Base-by-base conservation (phyloP, 495 filamentous ascomycete genomes). In the Tuber umbilicatum region DNA sequence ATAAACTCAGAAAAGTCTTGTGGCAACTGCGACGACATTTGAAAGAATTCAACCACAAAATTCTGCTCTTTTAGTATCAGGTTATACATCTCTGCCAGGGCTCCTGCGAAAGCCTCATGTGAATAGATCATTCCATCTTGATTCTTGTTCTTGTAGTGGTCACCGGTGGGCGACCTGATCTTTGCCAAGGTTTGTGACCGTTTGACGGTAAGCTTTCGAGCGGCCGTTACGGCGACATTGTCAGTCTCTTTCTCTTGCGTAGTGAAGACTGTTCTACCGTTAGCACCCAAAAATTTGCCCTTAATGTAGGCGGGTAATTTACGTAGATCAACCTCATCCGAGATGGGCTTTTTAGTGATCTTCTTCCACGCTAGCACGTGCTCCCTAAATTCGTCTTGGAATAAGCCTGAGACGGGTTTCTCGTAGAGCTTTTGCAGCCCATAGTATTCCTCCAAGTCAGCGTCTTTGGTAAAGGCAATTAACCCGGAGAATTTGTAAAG, bases 21-120 rank as follows among this genome's bases (percentile, higher is more conserved):
- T 21, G 87, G 90, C 72, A 91, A 88, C 19, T 92, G 85, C 23
- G 93, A 95, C 45, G 89, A 91, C 14, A 95, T 87, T 73, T 97
- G 93, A 86, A 97, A 98, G 84, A 97, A 95, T 73, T 95, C 92
- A 37, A 96, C 89, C 40, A 97, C 85, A 79, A 97, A 98, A 81
- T 97, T 97, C 83, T 98, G 94, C 84, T 98, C 94, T 75, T 91
- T 91, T 70, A 91, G 90, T 55, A 97, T 89, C 74, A 95, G 87
- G 35, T 89, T 90, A 68, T 93, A 83, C 73, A 92, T 88, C 83
- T 97, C 93, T 70, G 91, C 89, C 67, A 97, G 85, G 23, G 90
- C 88, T 45, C 91, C 91, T 2, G 89, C 86, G 84, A 97, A 97
- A n/a, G 90, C 90, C 84, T 97, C 94, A 75, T 89, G 93, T 0